Base-by-base conservation (phyloP, 768 basidiomycete species). In the Trametes gibbosa region DNA sequence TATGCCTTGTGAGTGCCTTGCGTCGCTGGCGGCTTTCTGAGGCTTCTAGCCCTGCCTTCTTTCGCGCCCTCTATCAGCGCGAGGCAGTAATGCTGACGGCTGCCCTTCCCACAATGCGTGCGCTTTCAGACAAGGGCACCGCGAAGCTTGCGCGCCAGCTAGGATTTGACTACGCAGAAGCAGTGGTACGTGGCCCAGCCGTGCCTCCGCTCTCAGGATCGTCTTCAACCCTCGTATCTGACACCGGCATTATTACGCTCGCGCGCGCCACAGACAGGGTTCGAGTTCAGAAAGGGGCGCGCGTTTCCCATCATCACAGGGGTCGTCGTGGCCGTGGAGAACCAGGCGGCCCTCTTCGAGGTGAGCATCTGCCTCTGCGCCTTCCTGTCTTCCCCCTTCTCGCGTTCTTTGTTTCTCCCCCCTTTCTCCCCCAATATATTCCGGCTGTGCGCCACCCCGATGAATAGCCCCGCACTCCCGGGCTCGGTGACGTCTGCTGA, bases 201-300 rank as follows among this genome's bases (percentile, higher is more conserved):
- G n/a, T n/a, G n/a, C n/a, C n/a, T n/a, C n/a, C n/a, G n/a, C n/a
- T n/a, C n/a, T n/a, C n/a, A n/a, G n/a, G n/a, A n/a, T 23, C 48
- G 37, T 34, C 51, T 58, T 55, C 47, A 37, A 27, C 42, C 59
- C 32, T 19, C 56, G 32, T 59, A 50, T 51, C 53, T 68, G 58
- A 63, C 52, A 25, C 27, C 27, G 29, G 10, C 29, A 32, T 32
- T 32, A 32, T 29, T 21, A 21, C 19, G 43, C 43, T 24, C 54
- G n/a, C 29, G 32, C 49, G 39, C 45, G 23, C 17, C 58, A 12
- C 66, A 98, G 95, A 93, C 87, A 57, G 90, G 95, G 14, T 99
- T 98, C 71, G 96, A 98, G 72, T 99, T 98, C 77, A 92, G 86
- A 69, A 95, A 95, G 71, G 87, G 91, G 32, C 82, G 89, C 50